phyloP scores from a whole-genome alignment of 768 basidiomycete species.

The Mycena pura region DNA sequence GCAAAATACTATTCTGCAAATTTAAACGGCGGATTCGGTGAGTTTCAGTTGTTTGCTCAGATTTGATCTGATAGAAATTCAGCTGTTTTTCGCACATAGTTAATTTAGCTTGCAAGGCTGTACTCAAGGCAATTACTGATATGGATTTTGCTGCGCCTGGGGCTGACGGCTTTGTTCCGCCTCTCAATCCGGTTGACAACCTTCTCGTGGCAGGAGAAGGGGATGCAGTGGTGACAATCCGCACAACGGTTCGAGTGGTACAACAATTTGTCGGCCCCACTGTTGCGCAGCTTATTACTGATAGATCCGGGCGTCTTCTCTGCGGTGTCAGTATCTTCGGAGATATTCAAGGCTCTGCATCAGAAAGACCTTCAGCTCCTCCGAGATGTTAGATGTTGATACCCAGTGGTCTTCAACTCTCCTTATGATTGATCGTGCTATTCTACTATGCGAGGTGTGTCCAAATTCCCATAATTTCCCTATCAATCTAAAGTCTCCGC shows the following conservation, averaged over 20 bases:
- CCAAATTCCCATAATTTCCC: slow-evolving; percentile 6
- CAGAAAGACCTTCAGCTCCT: slow-evolving; percentile 33
- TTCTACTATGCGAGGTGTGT: slow-evolving; percentile 32
- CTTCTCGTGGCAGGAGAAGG: slow-evolving; percentile 11
- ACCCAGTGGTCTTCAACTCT: slow-evolving; percentile 40
- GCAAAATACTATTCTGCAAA: not conserved
- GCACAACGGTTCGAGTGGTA: slow-evolving; percentile 32
- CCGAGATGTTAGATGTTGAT: slow-evolving; percentile 36
- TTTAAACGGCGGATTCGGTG: not conserved
- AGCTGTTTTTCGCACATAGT: slow-evolving; percentile 7
- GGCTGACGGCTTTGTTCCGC: not conserved
- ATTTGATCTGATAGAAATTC: no score
- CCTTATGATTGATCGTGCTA: slow-evolving; percentile 36
- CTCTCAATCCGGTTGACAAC: not conserved
- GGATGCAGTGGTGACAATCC: slow-evolving; percentile 31
- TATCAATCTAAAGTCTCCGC: not conserved
- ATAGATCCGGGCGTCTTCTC: slow-evolving; percentile 33
- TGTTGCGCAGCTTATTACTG: not conserved
- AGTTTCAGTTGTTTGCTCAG: not conserved
- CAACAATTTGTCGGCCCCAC: slow-evolving; percentile 4
- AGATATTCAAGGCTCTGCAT: slow-evolving; percentile 19
- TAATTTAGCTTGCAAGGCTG: slow-evolving; percentile 2
- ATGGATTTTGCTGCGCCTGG: slow-evolving; percentile 17
- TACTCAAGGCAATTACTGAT: slow-evolving; percentile 34
- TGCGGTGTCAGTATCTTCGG: slow-evolving; percentile 30